phyloP scores from a whole-genome alignment of 495 filamentous ascomycete genomes.

The Cenococcum geophilum region DNA sequence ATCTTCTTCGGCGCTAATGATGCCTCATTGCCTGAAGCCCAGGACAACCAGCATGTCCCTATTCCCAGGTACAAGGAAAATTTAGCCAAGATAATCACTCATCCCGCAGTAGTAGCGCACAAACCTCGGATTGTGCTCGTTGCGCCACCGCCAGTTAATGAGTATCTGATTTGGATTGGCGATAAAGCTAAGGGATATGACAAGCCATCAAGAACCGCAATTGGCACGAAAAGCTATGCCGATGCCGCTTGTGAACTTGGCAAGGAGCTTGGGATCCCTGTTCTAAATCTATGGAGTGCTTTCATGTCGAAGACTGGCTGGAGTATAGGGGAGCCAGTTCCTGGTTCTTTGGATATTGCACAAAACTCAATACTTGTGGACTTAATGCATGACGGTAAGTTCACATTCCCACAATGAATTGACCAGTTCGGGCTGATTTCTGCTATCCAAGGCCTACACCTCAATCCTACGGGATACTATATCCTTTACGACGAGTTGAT shows the following conservation, averaged over 20 bases:
- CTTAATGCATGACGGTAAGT: conserved; percentile 57
- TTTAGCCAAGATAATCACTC: conserved; percentile 59
- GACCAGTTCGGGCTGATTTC: no score
- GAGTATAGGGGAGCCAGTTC: conserved; percentile 43
- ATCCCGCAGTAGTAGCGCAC: conserved; percentile 61
- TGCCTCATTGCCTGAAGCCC: conserved; percentile 53
- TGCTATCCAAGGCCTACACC: conserved; percentile 51
- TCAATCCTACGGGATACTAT: conserved; percentile 54
- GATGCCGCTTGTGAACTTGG: conserved; percentile 62
- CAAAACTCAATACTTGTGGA: conserved; percentile 44
- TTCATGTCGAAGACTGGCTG: conserved; percentile 58
- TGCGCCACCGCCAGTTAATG: conserved; percentile 73
- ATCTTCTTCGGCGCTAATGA: conserved; percentile 89
- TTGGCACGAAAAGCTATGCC: conserved; percentile 62
- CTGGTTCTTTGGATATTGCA: conserved; percentile 45
- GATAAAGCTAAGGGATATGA: conserved; percentile 48
- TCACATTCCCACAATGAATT: neutral
- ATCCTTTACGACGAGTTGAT: conserved; percentile 53
- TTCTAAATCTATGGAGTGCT: conserved; percentile 68
- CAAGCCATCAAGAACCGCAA: conserved; percentile 54
- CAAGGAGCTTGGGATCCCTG: conserved; percentile 53
- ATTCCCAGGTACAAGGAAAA: conserved; percentile 66
- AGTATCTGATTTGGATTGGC: conserved; percentile 55
- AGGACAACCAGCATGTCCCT: conserved; percentile 64
- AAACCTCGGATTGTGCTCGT: conserved; percentile 67